A percentile compares a stretch with the other conserved stretches of the same genome.
Conservation (phyloP, 768 basidiomycete species). For the Phallus indusiatus region DNA sequence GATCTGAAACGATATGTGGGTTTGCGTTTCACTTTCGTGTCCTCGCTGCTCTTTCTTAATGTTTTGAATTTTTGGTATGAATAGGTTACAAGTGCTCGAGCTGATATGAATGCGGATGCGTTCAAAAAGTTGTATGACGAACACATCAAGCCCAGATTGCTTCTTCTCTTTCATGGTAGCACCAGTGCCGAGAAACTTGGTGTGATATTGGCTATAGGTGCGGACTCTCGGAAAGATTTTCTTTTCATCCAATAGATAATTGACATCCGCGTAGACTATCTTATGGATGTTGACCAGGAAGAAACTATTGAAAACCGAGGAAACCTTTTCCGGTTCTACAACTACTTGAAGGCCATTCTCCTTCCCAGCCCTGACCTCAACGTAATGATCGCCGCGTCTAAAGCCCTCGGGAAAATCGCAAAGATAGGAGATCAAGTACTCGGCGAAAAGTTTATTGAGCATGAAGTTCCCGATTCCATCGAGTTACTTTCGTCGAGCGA, state of each 20-base stretch:
- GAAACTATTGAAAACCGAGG: constrained; percentile 66
- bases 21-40: constrained; percentile 11
- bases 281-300: constrained; percentile 69
- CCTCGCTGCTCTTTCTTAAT: not conserved
- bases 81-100: constrained; percentile 63
- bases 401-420: constrained; percentile 81
- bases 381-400: constrained; percentile 92
- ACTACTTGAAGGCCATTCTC: constrained; percentile 80
- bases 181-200: constrained; percentile 74
- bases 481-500: constrained; percentile 70
- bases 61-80: constrained; percentile 11
- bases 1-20: constrained; percentile 70
- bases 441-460: constrained; percentile 84
- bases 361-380: constrained; percentile 85
- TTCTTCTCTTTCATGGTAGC: constrained; percentile 77
- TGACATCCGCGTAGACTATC: constrained; percentile 52
- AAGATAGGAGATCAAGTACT: constrained; percentile 75
- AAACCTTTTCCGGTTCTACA: constrained; percentile 79
- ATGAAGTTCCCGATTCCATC: constrained; percentile 78
- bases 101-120: constrained; percentile 75
- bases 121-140: constrained; percentile 82
- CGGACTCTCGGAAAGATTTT: constrained; percentile 17
- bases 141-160: constrained; percentile 67
- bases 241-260: too few relatives aligned
- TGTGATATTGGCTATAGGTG: constrained; percentile 82